Evolutionary conservation across 495 filamentous ascomycete species (phyloP), one percentile per base, ranked within the genome.

Genomic region (Penicillium bovifimosum): DNA sequence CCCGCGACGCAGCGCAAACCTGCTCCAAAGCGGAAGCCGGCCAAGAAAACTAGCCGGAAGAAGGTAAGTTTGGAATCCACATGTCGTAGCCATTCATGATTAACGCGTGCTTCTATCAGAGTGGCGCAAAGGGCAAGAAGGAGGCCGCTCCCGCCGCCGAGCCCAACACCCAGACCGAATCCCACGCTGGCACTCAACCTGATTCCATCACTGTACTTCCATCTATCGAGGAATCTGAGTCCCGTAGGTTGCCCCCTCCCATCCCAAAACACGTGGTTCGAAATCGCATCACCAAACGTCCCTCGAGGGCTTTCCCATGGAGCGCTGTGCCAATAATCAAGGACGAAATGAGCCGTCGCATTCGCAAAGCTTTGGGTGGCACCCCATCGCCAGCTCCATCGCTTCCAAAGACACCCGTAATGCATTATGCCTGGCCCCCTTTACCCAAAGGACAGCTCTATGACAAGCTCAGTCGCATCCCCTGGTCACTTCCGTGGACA

Each of bases 1-100:
- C 47, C 54, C 40, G 52, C 27, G n/a, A 52, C 42, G 33, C 47
- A 51, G 44, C 41, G 16, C 38, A 14, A 18, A 2, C 16, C 47
- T n/a, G 35, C 31, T 17, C 7, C 31, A 29, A 41, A 17, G 34
- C 34, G 24, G 20, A 43, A 43, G 41, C 26, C 45, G 6, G 32
- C 26, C 9, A 48, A 48, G 46, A 39, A 28, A 26, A 9, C 33
- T 11, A 18, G 46, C 32, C 18, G 45, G 6, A 32, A 41, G 13
- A 41, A 41, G 39, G 48, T 50, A 26, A 13, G 29, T 42, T 32
- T 2, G 14, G 10, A 10, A 41, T n/a, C 3, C 10, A 14, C 11
- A 34, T 5, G 0, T 41, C 27, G 11, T 8, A 32, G 16, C 16
- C 41, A 1, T 41, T 26, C 27, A 29, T 6, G 5, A 32, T 27